Conservation (phyloP, 768 basidiomycete genomes). For the Mycena amicta region DNA sequence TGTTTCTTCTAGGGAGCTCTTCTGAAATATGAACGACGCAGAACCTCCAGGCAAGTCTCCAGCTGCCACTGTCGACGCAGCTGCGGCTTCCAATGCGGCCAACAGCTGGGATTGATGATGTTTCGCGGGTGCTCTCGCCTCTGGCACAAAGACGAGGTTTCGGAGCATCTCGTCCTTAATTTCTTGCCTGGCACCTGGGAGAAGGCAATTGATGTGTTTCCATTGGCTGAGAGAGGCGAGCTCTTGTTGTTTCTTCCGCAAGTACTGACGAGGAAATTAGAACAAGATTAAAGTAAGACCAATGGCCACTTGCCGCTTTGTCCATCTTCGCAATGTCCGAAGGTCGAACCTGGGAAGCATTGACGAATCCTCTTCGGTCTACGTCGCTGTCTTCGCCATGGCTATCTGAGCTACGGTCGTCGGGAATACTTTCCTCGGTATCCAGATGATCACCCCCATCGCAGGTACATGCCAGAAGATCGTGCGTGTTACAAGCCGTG, state of each 20-base stretch:
- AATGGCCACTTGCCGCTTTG: slow-evolving; percentile 46
- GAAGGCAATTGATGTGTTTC: slow-evolving; percentile 81
- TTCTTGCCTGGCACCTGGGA: slow-evolving; percentile 41
- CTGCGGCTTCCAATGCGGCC: slow-evolving; percentile 49
- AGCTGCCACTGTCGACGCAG: slow-evolving; percentile 35
- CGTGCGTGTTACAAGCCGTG: slow-evolving; percentile 90
- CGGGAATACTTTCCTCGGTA: slow-evolving; percentile 26
- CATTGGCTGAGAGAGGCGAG: slow-evolving; percentile 79
- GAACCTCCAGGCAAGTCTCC: slow-evolving; percentile 64
- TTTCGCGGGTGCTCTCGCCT: slow-evolving; percentile 5
- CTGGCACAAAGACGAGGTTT: slow-evolving; percentile 41
- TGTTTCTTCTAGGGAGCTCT: slow-evolving; percentile 35
- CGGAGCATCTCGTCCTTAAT: slow-evolving; percentile 71
- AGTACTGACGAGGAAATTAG: slow-evolving; percentile 43
- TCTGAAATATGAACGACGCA: slow-evolving; percentile 78
- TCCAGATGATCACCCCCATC: slow-evolving; percentile 38
- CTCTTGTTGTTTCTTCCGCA: slow-evolving; percentile 66
- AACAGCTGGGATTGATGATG: slow-evolving; percentile 36
- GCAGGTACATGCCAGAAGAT: slow-evolving; percentile 83
- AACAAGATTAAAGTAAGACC: not conserved
- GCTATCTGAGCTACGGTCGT: slow-evolving; percentile 33
- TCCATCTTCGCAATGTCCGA: slow-evolving; percentile 49
- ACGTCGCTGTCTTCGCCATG: slow-evolving; percentile 4
- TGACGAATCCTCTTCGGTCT: slow-evolving; percentile 55
- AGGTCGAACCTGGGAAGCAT: slow-evolving; percentile 62